Evolutionary conservation across 495 filamentous ascomycete species (phyloP), one percentile per base, ranked within the genome.

Genomic region (Usnea hakonensis): DNA sequence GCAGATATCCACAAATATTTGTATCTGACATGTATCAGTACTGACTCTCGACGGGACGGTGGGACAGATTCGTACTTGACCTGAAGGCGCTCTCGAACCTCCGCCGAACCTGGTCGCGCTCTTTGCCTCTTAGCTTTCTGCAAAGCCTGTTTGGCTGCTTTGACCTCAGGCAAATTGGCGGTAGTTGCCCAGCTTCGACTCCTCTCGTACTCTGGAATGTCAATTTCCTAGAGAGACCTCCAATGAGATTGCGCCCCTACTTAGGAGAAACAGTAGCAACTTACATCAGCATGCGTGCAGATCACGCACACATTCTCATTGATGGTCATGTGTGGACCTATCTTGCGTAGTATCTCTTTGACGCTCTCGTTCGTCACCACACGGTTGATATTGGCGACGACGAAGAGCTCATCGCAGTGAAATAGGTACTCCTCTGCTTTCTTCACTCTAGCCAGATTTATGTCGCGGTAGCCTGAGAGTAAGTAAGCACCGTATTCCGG

Each of bases 341-440:
- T 37, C 9, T 38, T 57, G 8, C n/a, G 36, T n/a, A 57, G 3
- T 28, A 23, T 40, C 35, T 57, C 35, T 26, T 57, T 37, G 36
- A 57, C 55, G 36, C 55, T 57, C 37, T 37, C 28, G 21, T 70
- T 61, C 33, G 67, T 73, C 17, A 69, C 46, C 4, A 68, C 71
- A 19, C 69, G 60, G 23, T 60, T 63, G 57, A 73, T 73, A 43
- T 68, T 65, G 17, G 68, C 64, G 33, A 73, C 69, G 23, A 70
- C 63, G 36, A 73, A 71, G 14, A 73, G 52, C 35, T 69, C 62
- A 35, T 73, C 67, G 63, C 69, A 68, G 41, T 63, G 65, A 33
- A 68, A 60, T 38, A 73, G 69, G 55, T 73, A 73, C 8, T 64
- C 61, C 38, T 73, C 67, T 35, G 69, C 67, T 52, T 66, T 66